phyloP scores from a whole-genome alignment of 2,329 filamentous ascomycete genomes.

The Pseudogymnoascus sp. region DNA sequence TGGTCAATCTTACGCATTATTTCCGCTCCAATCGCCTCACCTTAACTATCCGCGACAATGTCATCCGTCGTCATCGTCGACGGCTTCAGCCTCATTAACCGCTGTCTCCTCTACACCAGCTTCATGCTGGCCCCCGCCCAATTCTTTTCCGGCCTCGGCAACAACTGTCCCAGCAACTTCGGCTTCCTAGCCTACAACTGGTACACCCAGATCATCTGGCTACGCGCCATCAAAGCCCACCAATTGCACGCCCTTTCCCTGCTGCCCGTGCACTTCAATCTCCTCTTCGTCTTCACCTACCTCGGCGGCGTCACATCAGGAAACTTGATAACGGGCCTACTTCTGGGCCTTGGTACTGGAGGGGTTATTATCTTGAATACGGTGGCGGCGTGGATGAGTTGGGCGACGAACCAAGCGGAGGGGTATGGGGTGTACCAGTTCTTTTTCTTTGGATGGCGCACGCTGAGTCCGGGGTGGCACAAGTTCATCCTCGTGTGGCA shows the following conservation, averaged over 20 bases:
- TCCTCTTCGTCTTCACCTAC: neutral
- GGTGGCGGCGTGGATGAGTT: conserved; percentile 9
- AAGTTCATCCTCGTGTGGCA: neutral
- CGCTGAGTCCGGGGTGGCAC: neutral
- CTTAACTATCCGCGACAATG: neutral
- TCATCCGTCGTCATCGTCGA: conserved; percentile 7
- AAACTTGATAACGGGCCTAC: neutral
- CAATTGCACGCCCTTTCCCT: conserved; percentile 7
- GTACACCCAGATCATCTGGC: conserved; percentile 11
- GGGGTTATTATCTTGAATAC: conserved; percentile 11
- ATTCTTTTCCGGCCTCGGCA: conserved; percentile 11
- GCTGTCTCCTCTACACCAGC: conserved; percentile 13
- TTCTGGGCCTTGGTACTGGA: conserved; percentile 10
- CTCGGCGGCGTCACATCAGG: neutral
- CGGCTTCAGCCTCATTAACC: conserved; percentile 11
- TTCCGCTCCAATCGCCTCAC: neutral
- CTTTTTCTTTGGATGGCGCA: conserved; percentile 10
- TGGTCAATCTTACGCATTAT: neutral
- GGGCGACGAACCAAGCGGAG: conserved; percentile 10
- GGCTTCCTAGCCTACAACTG: conserved; percentile 14
- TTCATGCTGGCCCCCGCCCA: conserved; percentile 12
- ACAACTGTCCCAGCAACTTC: conserved; percentile 12
- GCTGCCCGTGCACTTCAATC: neutral
- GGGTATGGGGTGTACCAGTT: conserved; percentile 11
- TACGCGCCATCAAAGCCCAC: neutral